Evolutionary conservation across 495 filamentous ascomycete genomes (phyloP).

Genomic region (Acidomyces sp.): DNA sequence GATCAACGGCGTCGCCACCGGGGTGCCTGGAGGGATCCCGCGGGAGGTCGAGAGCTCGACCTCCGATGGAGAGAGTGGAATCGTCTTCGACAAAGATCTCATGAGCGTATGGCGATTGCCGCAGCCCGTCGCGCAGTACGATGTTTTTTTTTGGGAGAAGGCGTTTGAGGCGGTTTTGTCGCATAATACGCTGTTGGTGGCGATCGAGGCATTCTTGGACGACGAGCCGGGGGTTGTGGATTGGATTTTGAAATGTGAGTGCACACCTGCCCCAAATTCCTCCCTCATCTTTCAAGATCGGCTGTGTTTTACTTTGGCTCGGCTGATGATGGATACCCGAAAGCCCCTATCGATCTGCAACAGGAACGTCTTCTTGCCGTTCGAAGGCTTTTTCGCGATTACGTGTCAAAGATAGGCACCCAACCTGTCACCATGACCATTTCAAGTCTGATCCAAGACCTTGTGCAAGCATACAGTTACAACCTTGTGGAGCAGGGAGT

Average conservation of each 20-base stretch:
- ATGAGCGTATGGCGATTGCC: constrained; percentile 13
- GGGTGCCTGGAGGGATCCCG: not conserved
- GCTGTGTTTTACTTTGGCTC: not conserved
- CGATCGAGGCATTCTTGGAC: constrained; percentile 14
- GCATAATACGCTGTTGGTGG: constrained; percentile 8
- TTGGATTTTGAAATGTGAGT: too few species aligned
- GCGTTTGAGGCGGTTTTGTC: constrained; percentile 12
- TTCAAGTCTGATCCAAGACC: constrained; percentile 13
- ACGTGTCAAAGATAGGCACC: constrained; percentile 2
- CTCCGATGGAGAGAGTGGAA: not conserved
- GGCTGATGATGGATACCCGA: too few species aligned
- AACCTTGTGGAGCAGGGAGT: too few species aligned
- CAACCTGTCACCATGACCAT: constrained; percentile 12
- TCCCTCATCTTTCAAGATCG: not conserved
- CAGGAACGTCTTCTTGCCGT: too few species aligned
- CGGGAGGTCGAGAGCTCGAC: not conserved
- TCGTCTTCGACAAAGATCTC: constrained; percentile 14
- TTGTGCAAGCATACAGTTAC: constrained; percentile 5
- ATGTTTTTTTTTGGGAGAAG: constrained; percentile 18
- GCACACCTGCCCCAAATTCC: too few species aligned
- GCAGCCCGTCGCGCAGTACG: constrained; percentile 3
- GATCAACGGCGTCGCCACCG: not conserved
- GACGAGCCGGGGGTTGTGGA: not conserved
- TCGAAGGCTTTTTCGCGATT: constrained; percentile 6
- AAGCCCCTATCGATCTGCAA: too few species aligned